Evolutionary conservation across 495 filamentous ascomycete genomes (phyloP), one percentile per base, ranked within the genome.

Genomic region (Astrocystis sublimbata): DNA sequence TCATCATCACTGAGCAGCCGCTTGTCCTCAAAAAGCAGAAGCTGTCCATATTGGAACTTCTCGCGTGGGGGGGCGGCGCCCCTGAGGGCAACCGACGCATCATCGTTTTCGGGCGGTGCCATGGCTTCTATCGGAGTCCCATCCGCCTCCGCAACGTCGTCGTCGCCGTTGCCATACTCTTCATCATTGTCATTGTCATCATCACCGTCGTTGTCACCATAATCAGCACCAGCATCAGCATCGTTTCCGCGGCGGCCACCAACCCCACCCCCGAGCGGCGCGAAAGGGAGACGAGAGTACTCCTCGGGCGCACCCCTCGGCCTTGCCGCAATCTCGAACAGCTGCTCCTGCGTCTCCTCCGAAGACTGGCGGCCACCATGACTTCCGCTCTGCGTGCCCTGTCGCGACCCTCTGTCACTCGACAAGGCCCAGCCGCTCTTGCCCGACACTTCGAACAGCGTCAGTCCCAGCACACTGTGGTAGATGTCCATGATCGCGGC

Each of bases 401-500:
- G 58, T 23, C 58, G 45, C 9, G 57, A 47, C 38, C 63, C 52
- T 13, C 58, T 38, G 52, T 65, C 40, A 54, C 66, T 69, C 5
- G 70, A 73, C 2, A 77, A 38, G 2, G 65, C 74, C 74, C 74
- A 75, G 19, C 70, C 72, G 46, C 67, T 62, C 40, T 56, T 61
- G 28, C 60, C 55, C 40, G 71, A 69, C 24, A 61, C 49, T 4
- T 79, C 76, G 30, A 61, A 56, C 0, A 78, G 59, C 12, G 71
- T 73, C 9, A 79, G 46, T 6, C 77, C 77, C 15, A 57, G 31
- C 9, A 79, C 67, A 51, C 72, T 73, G 57, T 77, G 76, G 60
- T 68, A 76, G 28, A 79, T 73, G 56, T 78, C 77, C 38, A 63
- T 66, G 17, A 79, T 68, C 9, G 72, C 70, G 42, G 66, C 68